phyloP scores from a whole-genome alignment of 164 flowering plant species.

The Taxillus chinensis region DNA sequence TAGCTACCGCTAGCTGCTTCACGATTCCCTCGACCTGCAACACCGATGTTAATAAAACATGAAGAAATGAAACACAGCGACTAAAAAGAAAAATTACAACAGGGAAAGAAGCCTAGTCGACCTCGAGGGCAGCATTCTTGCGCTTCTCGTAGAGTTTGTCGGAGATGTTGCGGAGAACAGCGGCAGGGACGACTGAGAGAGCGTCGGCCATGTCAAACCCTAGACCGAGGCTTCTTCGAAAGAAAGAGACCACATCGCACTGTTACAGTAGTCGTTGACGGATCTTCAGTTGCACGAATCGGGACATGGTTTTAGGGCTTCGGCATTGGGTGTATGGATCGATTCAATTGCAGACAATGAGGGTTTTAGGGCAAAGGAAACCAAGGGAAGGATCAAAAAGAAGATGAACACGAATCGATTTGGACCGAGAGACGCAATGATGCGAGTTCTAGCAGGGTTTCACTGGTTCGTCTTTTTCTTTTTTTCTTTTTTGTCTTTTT shows the following conservation, averaged over 20 bases:
- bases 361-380: no score
- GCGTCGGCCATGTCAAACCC: conserved; percentile 49
- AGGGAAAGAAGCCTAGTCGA: conserved; percentile 3
- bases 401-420: no score
- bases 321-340: neutral
- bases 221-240: neutral
- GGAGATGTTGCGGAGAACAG: conserved; percentile 70
- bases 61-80: neutral
- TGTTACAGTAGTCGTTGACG: neutral
- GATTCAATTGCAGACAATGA: no score
- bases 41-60: conserved; percentile 8
- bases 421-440: no score
- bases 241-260: neutral
- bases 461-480: no score
- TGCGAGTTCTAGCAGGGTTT: no score
- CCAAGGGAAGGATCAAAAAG: no score
- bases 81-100: neutral
- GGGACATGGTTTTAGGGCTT: conserved; percentile 11
- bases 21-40: conserved; percentile 85
- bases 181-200: conserved; percentile 49
- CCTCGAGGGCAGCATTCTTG: conserved; percentile 98
- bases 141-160: conserved; percentile 97
- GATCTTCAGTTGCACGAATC: conserved; percentile 17
- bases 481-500: no score
- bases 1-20: conserved; percentile 52